Percentiles rank a stretch among this genome's conserved stretches.
Conservation (phyloP, 257 asterid species). For the Solanum bulbocastanum region DNA sequence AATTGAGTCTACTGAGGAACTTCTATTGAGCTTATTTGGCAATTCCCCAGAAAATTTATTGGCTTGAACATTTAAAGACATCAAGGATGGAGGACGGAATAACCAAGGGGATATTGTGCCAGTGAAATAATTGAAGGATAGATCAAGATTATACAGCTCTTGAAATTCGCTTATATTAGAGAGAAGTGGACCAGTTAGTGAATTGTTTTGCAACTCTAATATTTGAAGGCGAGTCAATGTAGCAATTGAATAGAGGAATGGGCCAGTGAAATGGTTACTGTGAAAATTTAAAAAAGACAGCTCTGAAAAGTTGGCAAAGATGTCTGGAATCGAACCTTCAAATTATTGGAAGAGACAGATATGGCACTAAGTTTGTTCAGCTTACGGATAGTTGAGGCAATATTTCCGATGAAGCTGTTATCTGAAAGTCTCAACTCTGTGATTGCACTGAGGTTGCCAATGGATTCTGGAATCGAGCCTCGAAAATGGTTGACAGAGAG, state of each 20-base stretch:
- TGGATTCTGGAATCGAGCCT: not conserved
- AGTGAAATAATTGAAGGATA: not conserved
- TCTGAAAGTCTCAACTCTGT: not conserved
- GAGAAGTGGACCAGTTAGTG: not conserved
- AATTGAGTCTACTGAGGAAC: too few relatives aligned
- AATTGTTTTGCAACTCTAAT: not conserved
- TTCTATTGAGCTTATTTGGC: not conserved
- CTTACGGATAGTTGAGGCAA: not conserved
- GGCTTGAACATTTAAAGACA: not conserved
- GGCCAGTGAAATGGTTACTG: not conserved
- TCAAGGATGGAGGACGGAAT: not conserved
- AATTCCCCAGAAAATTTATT: not conserved
- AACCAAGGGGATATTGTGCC: not conserved
- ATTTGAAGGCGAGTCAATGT: rapidly evolving
- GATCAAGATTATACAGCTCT: rapidly evolving
- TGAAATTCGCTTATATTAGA: not conserved
- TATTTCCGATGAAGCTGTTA: not conserved
- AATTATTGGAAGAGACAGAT: not conserved
- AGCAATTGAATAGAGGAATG: not conserved
- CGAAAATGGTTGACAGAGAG: not conserved
- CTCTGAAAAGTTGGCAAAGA: not conserved
- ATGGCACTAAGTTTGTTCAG: not conserved
- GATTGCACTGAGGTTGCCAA: not conserved
- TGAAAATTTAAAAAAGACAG: rapidly evolving
- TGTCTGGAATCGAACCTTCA: not conserved